Percentiles rank a stretch among this genome's conserved stretches.
phyloP scores from a whole-genome alignment of 2,329 filamentous ascomycete species.

The Coniella lustricola region DNA sequence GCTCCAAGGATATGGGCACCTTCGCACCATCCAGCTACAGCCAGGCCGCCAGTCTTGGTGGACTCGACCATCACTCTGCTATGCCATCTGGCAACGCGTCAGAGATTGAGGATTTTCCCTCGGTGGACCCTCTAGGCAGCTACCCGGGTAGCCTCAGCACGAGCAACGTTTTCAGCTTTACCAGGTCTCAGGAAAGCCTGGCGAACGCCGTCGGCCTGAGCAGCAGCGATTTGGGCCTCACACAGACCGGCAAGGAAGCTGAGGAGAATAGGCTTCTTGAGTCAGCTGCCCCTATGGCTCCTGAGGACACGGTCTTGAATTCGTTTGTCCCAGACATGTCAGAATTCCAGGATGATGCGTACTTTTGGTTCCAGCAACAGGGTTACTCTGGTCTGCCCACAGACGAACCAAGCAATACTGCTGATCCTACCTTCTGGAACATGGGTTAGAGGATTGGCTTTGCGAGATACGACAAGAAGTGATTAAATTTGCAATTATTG shows the following conservation, averaged over 20 bases:
- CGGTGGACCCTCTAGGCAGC: slow-evolving; percentile 39
- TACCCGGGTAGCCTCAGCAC: slow-evolving; percentile 41
- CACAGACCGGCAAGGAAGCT: slow-evolving; percentile 34
- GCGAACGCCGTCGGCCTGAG: slow-evolving; percentile 37
- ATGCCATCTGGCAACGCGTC: slow-evolving; percentile 62
- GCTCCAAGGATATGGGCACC: slow-evolving; percentile 37
- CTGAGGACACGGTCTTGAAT: slow-evolving; percentile 37
- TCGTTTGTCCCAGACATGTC: slow-evolving; percentile 16
- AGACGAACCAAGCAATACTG: too few relatives aligned
- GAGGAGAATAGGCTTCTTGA: slow-evolving; percentile 38
- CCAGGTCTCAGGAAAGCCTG: slow-evolving; percentile 38
- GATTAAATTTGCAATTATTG: too few relatives aligned
- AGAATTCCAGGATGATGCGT: slow-evolving; percentile 39
- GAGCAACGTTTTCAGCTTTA: slow-evolving; percentile 38
- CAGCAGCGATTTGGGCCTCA: slow-evolving; percentile 37
- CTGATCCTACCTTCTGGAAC: too few relatives aligned
- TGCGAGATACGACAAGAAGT: too few relatives aligned
- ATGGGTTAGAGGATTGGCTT: too few relatives aligned
- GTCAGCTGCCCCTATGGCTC: slow-evolving; percentile 31
- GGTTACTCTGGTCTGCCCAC: too few relatives aligned
- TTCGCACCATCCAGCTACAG: slow-evolving; percentile 50
- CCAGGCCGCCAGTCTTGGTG: slow-evolving; percentile 47
- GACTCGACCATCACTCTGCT: slow-evolving; percentile 47
- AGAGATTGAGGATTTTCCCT: slow-evolving; percentile 54
- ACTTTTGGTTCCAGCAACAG: slow-evolving; percentile 32